These are phyloP conservation scores for Vitis vinifera DNA, from an alignment of 164 flowering plant genomes.

Conservation along the genomic window DNA sequence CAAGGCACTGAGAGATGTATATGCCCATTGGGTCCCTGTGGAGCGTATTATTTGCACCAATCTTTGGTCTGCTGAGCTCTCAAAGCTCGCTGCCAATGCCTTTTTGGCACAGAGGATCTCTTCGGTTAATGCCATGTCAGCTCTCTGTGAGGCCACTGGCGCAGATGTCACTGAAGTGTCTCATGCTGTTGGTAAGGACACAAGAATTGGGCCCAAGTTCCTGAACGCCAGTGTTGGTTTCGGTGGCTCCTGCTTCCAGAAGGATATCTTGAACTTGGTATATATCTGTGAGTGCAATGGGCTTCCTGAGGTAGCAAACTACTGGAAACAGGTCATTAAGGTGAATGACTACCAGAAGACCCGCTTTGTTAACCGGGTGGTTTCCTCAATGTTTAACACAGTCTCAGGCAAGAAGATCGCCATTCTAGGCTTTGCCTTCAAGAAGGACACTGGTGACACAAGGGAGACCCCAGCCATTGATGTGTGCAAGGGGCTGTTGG, in stretches of 20 bases:
- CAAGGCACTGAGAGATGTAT: slow-evolving; percentile 44
- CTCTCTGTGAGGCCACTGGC: slow-evolving; percentile 69
- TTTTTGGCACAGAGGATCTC: slow-evolving; percentile 69
- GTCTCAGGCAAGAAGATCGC: slow-evolving; percentile 60
- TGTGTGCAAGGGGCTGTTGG: slow-evolving; percentile 60
- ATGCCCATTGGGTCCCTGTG: slow-evolving; percentile 67
- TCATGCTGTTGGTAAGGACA: slow-evolving; percentile 57
- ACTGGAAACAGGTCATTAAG: slow-evolving; percentile 68
- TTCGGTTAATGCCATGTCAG: slow-evolving; percentile 69
- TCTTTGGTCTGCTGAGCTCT: slow-evolving; percentile 75
- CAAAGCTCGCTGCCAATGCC: slow-evolving; percentile 75
- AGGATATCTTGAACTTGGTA: slow-evolving; percentile 61
- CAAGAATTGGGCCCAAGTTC: slow-evolving; percentile 66
- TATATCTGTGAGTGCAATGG: slow-evolving; percentile 73
- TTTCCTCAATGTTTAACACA: slow-evolving; percentile 69
- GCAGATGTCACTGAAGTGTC: slow-evolving; percentile 59
- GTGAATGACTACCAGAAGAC: slow-evolving; percentile 65
- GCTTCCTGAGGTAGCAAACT: slow-evolving; percentile 63
- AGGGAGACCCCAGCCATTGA: slow-evolving; percentile 72
- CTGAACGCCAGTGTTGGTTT: slow-evolving; percentile 69
- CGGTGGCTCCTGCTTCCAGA: slow-evolving; percentile 69
- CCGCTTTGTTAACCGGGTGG: slow-evolving; percentile 58
- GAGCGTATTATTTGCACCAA: slow-evolving; percentile 54
- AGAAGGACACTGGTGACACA: slow-evolving; percentile 70
- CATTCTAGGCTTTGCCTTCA: slow-evolving; percentile 63